Evolutionary conservation across 352 stramenopile genomes (phyloP).

Genomic region (Phytophthora hibernalis): DNA sequence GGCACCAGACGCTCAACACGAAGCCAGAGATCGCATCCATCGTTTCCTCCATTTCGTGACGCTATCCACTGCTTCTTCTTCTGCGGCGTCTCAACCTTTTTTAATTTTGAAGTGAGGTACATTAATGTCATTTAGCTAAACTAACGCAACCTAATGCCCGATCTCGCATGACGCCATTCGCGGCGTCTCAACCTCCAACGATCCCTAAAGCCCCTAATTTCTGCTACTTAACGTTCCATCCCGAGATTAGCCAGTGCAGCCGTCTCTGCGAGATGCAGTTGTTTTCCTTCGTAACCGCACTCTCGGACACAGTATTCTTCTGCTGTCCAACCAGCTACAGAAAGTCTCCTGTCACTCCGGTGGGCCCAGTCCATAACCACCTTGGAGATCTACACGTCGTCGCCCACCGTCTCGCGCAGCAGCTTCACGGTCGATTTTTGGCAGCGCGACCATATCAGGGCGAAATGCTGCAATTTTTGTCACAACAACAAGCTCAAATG

Average conservation of each 20-base stretch:
- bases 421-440: constrained; percentile 40
- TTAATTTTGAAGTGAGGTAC: too few species aligned
- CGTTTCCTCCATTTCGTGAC: too few species aligned
- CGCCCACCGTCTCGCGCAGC: constrained; percentile 60
- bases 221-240: constrained; percentile 44
- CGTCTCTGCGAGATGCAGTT: constrained; percentile 73
- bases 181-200: constrained; percentile 31
- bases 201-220: constrained; percentile 40
- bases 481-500: too few species aligned
- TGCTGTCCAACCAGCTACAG: constrained; percentile 50
- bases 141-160: too few species aligned
- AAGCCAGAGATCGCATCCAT: too few species aligned
- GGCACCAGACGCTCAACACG: too few species aligned
- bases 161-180: too few species aligned
- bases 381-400: constrained; percentile 63
- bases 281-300: constrained; percentile 62
- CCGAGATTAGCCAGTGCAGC: constrained; percentile 49
- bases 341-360: constrained; percentile 80
- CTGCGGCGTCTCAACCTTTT: too few species aligned
- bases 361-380: constrained; percentile 75
- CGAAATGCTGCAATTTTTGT: too few species aligned
- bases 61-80: too few species aligned
- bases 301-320: constrained; percentile 63
- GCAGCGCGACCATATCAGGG: not conserved
- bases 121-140: too few species aligned